Conservation (phyloP, 805 yeast genomes). For the Metschnikowia baotianmanensis region DNA sequence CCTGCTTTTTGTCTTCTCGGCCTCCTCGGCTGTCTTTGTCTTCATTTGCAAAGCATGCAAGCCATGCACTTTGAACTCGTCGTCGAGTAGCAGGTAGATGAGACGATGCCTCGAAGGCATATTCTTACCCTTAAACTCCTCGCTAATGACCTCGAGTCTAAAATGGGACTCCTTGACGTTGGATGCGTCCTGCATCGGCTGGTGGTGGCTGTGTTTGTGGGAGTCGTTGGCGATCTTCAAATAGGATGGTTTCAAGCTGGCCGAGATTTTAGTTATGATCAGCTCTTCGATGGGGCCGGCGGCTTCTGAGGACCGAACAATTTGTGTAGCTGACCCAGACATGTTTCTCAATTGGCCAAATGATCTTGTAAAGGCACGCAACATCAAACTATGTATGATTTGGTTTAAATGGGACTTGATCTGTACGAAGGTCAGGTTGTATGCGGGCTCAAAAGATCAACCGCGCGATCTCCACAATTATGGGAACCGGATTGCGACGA, state of each 20-base stretch:
- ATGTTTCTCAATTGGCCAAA: conserved; percentile 6
- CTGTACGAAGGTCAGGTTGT: too few relatives aligned
- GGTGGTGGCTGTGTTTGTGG: conserved; percentile 83
- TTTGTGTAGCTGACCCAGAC: conserved; percentile 8
- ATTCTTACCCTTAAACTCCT: conserved; percentile 59
- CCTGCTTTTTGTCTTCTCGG: conserved; percentile 12
- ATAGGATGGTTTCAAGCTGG: conserved; percentile 42
- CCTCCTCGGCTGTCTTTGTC: conserved; percentile 70
- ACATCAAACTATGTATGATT: too few relatives aligned
- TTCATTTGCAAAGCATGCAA: conserved; percentile 87
- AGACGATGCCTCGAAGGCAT: conserved; percentile 77
- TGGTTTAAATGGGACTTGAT: too few relatives aligned
- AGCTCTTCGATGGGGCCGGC: conserved; percentile 50
- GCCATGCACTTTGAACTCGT: conserved; percentile 68
- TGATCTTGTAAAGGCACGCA: background rate
- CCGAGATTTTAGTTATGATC: conserved; percentile 44
- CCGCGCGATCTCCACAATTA: too few relatives aligned
- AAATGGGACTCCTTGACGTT: conserved; percentile 83
- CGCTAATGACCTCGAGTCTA: conserved; percentile 68
- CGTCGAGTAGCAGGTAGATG: conserved; percentile 64
- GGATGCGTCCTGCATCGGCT: conserved; percentile 69
- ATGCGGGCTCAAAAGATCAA: too few relatives aligned
- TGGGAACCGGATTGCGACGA: too few relatives aligned
- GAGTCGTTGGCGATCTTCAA: conserved; percentile 74
- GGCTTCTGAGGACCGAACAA: conserved; percentile 17